Conservation (phyloP, 1,139 yeast species). For the Yamadazyma dushanensis region DNA sequence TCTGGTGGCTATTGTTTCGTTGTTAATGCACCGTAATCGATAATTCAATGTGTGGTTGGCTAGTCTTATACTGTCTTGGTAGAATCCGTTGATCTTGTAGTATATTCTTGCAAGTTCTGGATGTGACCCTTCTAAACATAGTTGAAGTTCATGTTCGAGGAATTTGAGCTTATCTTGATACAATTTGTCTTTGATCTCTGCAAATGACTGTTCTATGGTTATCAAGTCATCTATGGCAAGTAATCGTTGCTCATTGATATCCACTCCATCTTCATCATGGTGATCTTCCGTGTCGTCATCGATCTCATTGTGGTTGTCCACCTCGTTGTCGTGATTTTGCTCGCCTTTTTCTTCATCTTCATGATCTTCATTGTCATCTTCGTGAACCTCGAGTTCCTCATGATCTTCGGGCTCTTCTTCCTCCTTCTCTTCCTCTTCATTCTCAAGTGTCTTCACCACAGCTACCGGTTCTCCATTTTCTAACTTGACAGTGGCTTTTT, state of each 20-base stretch:
- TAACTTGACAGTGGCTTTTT: conserved; percentile 17
- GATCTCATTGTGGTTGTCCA: conserved; percentile 14
- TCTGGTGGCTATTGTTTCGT: conserved; percentile 77
- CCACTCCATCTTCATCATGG: conserved; percentile 34
- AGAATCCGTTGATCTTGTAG: conserved; percentile 67
- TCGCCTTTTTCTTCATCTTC: conserved; percentile 14
- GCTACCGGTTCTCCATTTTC: conserved; percentile 1
- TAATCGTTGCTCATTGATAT: conserved; percentile 51
- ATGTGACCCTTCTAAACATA: conserved; percentile 88
- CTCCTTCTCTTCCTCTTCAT: not conserved
- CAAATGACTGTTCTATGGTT: conserved; percentile 81
- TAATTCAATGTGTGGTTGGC: conserved; percentile 73
- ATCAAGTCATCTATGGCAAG: conserved; percentile 71
- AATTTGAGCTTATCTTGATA: conserved; percentile 74
- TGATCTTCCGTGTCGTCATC: conserved; percentile 19
- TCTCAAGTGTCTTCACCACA: not conserved
- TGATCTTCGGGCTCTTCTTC: not conserved
- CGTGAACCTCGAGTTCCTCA: conserved; percentile 1
- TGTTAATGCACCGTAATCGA: conserved; percentile 72
- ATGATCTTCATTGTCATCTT: conserved; percentile 11
- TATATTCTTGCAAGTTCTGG: conserved; percentile 75
- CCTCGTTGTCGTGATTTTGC: conserved; percentile 15
- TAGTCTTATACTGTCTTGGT: conserved; percentile 65
- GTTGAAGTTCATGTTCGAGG: conserved; percentile 77
- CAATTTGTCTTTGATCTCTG: conserved; percentile 74